Conservation (phyloP, 2,329 filamentous ascomycete species). For the Fusarium compactum region DNA sequence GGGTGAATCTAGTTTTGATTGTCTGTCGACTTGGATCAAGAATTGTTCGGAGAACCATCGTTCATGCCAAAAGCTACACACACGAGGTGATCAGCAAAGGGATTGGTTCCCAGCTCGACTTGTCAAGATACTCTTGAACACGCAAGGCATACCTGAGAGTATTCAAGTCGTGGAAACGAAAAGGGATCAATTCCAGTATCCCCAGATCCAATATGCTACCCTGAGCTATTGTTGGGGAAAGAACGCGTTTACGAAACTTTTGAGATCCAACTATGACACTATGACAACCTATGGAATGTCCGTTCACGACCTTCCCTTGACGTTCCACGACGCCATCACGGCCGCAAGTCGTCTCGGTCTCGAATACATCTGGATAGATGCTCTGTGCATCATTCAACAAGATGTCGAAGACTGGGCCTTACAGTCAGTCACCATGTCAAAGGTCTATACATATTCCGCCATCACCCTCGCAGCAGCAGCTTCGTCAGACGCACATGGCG, state of each 20-base stretch:
- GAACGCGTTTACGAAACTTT: neutral
- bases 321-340: constrained; percentile 2
- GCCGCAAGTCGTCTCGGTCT: neutral
- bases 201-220: neutral
- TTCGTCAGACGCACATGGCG: neutral
- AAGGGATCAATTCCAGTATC: accelerated
- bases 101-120: constrained; percentile 9
- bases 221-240: constrained; percentile 8
- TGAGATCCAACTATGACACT: neutral
- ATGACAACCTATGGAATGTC: neutral
- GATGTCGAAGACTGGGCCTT: neutral
- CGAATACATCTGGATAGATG: constrained; percentile 11
- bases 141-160: neutral
- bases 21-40: neutral
- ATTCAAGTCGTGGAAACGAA: neutral
- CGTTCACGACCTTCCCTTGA: neutral
- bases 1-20: neutral
- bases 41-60: neutral
- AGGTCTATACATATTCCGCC: neutral
- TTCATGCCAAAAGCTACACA: constrained; percentile 1
- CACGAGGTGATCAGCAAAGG: neutral
- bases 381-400: constrained; percentile 2
- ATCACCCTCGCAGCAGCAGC: constrained; percentile 9
- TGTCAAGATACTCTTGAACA: neutral
- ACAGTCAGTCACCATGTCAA: neutral